phyloP scores from a whole-genome alignment of 495 filamentous ascomycete species.

The Rhypophila decipiens region DNA sequence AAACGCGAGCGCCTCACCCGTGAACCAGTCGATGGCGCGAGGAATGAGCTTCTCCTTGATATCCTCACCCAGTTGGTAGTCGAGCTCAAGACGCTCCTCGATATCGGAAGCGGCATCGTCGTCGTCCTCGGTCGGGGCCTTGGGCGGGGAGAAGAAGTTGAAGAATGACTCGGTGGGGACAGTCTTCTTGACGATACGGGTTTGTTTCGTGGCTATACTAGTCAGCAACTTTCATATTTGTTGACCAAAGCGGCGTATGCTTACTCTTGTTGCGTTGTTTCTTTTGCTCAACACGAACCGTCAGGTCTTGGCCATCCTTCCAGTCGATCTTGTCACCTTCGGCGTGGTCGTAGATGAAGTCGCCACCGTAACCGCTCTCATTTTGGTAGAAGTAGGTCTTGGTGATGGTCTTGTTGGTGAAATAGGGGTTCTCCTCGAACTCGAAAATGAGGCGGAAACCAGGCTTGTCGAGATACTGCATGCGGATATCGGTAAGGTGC shows the following conservation, averaged over 20 bases:
- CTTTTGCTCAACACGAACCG: conserved; percentile 92
- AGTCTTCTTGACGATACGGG: conserved; percentile 96
- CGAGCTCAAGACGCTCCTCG: conserved; percentile 94
- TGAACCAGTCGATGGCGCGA: conserved; percentile 99
- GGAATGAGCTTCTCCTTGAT: conserved; percentile 99
- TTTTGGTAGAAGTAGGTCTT: conserved; percentile 99
- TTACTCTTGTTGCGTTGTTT: conserved; percentile 99
- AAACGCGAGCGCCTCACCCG: conserved; percentile 93
- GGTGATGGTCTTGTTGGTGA: conserved; percentile 92
- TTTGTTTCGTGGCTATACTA: conserved; percentile 88
- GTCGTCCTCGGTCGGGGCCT: conserved; percentile 68
- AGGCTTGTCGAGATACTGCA: conserved; percentile 97
- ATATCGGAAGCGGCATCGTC: conserved; percentile 84
- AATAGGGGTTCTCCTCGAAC: conserved; percentile 90
- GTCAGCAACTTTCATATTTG: conserved; percentile 20
- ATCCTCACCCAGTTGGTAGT: conserved; percentile 98
- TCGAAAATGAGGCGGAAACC: conserved; percentile 98
- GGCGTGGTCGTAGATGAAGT: conserved; percentile 99
- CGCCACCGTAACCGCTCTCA: conserved; percentile 94
- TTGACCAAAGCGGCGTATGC: conserved; percentile 19
- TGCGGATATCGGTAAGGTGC: conserved; percentile 86
- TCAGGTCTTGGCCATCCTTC: conserved; percentile 89
- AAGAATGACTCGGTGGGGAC: conserved; percentile 99
- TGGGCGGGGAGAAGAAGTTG: conserved; percentile 98
- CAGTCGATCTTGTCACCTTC: conserved; percentile 97